Conservation (phyloP, 148 eudicot genomes). For the Fagopyrum tataricum region DNA sequence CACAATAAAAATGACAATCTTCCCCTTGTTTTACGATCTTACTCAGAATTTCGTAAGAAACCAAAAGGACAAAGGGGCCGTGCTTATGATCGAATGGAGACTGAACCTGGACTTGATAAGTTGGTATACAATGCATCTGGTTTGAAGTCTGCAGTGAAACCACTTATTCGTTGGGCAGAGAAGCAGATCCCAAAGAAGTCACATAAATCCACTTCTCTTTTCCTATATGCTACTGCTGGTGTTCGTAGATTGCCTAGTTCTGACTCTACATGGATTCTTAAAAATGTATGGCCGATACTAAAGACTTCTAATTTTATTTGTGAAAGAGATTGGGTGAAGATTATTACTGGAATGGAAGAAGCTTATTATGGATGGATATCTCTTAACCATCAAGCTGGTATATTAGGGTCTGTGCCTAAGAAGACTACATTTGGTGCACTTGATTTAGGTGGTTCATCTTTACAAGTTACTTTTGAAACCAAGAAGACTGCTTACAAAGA, state of each 20-base stretch:
- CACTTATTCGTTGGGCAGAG: slow-evolving; percentile 85
- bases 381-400: slow-evolving; percentile 65
- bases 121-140: slow-evolving; percentile 73
- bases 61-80: slow-evolving; percentile 63
- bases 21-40: slow-evolving; percentile 68
- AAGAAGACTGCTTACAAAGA: slow-evolving; percentile 42
- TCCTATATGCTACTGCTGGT: slow-evolving; percentile 96
- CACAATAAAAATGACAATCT: slow-evolving; percentile 49
- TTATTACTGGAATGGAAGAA: slow-evolving; percentile 89
- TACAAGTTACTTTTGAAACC: slow-evolving; percentile 96
- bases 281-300: slow-evolving; percentile 69
- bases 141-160: slow-evolving; percentile 64
- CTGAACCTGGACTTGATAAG: slow-evolving; percentile 93
- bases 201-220: slow-evolving; percentile 72
- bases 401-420: slow-evolving; percentile 65
- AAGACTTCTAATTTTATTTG: slow-evolving; percentile 62
- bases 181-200: slow-evolving; percentile 77
- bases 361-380: slow-evolving; percentile 98
- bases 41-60: slow-evolving; percentile 57
- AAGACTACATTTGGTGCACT: slow-evolving; percentile 88
- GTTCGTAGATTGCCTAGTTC: slow-evolving; percentile 81
- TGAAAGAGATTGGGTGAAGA: slow-evolving; percentile 85
- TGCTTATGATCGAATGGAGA: slow-evolving; percentile 96
- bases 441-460: slow-evolving; percentile 95
- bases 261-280: slow-evolving; percentile 89